Base-by-base conservation (phyloP, 1,284 basidiomycete species). In the Ustilago esculenta region DNA sequence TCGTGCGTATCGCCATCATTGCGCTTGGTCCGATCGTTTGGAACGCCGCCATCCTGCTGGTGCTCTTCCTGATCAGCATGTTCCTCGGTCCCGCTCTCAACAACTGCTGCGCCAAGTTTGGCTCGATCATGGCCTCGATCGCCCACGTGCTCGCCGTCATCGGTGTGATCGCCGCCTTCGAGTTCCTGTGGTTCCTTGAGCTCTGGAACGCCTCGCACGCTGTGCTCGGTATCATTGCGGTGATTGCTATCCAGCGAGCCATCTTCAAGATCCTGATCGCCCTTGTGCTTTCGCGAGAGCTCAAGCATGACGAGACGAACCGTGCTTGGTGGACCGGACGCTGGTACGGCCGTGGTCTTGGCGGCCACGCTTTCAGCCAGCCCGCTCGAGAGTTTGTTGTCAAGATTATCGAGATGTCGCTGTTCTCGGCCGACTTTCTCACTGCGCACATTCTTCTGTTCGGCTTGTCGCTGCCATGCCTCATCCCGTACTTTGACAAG, bases 21-120 rank as follows among this genome's bases (percentile, higher is more conserved):
- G 88, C 95, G 10, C 84, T 98, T 17, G 95, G 95, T 6, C 96
- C 95, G 1, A 90, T 98, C 75, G 92, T 95, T 4, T 97, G 89
- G 89, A 98, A 98, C 82, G 92, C 92, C 18, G 91, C 90, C 0
- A 84, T 98, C 21, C 86, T 98, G 45, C 84, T 98, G 68, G 84
- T 89, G 11, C 84, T 94, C 56, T 98, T 98, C 88, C 82, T 98
- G 72, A 84, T 93, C 70, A 94, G 93, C 55, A 84, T 98, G 63
- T 91, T 95, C 88, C 86, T 96, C 21, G 94, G 95, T 4, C 94
- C 94, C 1, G 89, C 94, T 85, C 86, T 97, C 72, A 91, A 93
- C 82, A 87, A 89, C 20, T 83, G 82, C 79, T 83, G 81, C 51
- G 76, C 67, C 52, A 79, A 81, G 65, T 81, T 81, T 24, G 80